Percentiles rank a stretch among this genome's conserved stretches.
Evolutionary conservation across 2,329 filamentous ascomycete species (phyloP).

Genomic region (Allantophomopsis lycopodina): DNA sequence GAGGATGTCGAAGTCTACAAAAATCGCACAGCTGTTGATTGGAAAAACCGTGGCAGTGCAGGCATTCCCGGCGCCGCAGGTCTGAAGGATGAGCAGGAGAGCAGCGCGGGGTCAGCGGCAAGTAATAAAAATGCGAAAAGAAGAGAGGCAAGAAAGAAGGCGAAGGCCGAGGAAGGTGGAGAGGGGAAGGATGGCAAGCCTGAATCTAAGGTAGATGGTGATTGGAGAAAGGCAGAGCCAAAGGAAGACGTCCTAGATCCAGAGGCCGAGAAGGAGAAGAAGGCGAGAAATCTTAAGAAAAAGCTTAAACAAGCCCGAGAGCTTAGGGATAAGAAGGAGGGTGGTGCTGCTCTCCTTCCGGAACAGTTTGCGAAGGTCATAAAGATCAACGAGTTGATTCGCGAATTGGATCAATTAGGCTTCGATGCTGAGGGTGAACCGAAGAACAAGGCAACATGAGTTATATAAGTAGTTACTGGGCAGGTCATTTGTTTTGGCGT

Average conservation of each 20-base stretch:
- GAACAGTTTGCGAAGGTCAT: constrained; percentile 98
- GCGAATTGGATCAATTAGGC: constrained; percentile 74
- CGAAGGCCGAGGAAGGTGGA: constrained; percentile 24
- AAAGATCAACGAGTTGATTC: constrained; percentile 86
- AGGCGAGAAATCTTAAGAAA: constrained; percentile 82
- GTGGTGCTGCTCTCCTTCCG: constrained; percentile 68
- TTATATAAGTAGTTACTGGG: too few relatives aligned
- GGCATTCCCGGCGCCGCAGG: constrained; percentile 65
- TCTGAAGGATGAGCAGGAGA: constrained; percentile 31
- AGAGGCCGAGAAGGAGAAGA: constrained; percentile 78
- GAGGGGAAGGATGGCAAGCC: constrained; percentile 12
- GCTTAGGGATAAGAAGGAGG: constrained; percentile 80
- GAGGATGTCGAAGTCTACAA: constrained; percentile 96
- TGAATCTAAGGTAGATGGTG: constrained; percentile 6
- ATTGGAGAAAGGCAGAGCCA: constrained; percentile 10
- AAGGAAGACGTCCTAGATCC: constrained; percentile 40
- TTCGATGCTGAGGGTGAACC: constrained; percentile 69
- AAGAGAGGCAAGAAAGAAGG: constrained; percentile 51
- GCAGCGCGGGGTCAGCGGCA: constrained; percentile 29
- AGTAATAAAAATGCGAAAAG: constrained; percentile 82
- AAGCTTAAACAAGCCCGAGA: constrained; percentile 91
- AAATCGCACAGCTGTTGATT: constrained; percentile 77
- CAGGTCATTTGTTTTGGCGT: too few relatives aligned
- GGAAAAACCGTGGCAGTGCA: constrained; percentile 58
- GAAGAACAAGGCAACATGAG: constrained; percentile 18